phyloP scores from a whole-genome alignment of 352 stramenopile species.

The Blastocystis sp. region DNA sequence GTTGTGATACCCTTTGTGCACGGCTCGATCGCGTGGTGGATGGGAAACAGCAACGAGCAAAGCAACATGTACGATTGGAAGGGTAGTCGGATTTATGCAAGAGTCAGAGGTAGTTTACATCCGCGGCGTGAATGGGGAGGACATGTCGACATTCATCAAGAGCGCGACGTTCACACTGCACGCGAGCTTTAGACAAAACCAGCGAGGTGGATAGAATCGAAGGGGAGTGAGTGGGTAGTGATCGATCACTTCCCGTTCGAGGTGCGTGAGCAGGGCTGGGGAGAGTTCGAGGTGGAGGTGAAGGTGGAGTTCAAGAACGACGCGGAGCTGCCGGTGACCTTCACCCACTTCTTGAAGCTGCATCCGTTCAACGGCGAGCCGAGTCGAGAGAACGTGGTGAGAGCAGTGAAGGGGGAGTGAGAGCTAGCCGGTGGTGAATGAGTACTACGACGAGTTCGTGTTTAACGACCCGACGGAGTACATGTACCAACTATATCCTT shows the following conservation, averaged over 20 bases:
- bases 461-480: slow-evolving; percentile 62
- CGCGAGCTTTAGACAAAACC: slow-evolving; percentile 26
- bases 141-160: slow-evolving; percentile 57
- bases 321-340: slow-evolving; percentile 23
- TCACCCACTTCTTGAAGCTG: slow-evolving; percentile 42
- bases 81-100: not conserved
- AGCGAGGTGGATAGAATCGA: slow-evolving; percentile 24
- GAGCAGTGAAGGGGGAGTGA: not conserved
- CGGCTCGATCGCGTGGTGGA: slow-evolving; percentile 54
- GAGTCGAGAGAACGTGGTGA: slow-evolving; percentile 34
- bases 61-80: slow-evolving; percentile 61
- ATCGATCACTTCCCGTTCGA: slow-evolving; percentile 61
- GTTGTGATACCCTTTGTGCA: slow-evolving; percentile 61
- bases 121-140: slow-evolving; percentile 62
- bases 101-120: slow-evolving; percentile 43
- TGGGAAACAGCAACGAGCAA: slow-evolving; percentile 5
- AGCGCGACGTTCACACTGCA: slow-evolving; percentile 54
- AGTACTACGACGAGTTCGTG: slow-evolving; percentile 62
- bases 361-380: slow-evolving; percentile 62
- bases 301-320: slow-evolving; percentile 65
- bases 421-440: slow-evolving; percentile 43
- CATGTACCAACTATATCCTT: slow-evolving; percentile 67
- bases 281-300: slow-evolving; percentile 60
- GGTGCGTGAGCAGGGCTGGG: slow-evolving; percentile 55
- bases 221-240: not conserved